These are phyloP conservation scores for Coprinopsis cinerea DNA, from an alignment of 768 basidiomycete genomes.

Conservation along the genomic window DNA sequence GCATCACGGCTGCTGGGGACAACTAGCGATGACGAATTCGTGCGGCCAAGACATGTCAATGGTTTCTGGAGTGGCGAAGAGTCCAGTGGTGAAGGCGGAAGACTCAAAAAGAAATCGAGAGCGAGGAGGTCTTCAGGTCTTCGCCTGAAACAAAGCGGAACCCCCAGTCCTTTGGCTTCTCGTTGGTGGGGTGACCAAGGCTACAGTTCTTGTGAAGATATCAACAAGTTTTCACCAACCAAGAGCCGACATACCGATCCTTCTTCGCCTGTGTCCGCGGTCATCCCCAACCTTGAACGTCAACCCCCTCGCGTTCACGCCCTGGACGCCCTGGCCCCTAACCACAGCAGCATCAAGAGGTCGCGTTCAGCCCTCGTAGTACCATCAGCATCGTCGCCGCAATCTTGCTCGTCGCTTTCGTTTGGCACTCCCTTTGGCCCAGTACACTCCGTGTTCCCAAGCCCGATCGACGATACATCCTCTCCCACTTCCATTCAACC, in stretches of 20 bases:
- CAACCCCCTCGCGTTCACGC: slow-evolving; percentile 1
- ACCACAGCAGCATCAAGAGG: neutral
- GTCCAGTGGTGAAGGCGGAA: neutral
- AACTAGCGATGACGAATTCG: slow-evolving; percentile 2
- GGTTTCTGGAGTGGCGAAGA: neutral
- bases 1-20: neutral
- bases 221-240: neutral
- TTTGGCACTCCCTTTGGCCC: too few species aligned
- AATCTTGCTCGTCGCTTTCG: too few species aligned
- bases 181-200: neutral
- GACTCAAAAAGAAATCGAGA: neutral
- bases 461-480: neutral
- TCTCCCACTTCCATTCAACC: neutral
- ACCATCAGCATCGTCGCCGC: neutral
- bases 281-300: too few species aligned
- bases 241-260: too few species aligned
- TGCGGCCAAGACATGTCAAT: neutral
- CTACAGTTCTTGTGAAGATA: neutral
- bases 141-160: neutral
- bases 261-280: too few species aligned
- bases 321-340: slow-evolving; percentile 2
- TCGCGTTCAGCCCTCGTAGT: slow-evolving; percentile 5
- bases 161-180: neutral
- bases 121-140: neutral
- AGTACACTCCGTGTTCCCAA: neutral